Conservation (phyloP, 164 flowering plant species). For the Hamamelis virginiana region DNA sequence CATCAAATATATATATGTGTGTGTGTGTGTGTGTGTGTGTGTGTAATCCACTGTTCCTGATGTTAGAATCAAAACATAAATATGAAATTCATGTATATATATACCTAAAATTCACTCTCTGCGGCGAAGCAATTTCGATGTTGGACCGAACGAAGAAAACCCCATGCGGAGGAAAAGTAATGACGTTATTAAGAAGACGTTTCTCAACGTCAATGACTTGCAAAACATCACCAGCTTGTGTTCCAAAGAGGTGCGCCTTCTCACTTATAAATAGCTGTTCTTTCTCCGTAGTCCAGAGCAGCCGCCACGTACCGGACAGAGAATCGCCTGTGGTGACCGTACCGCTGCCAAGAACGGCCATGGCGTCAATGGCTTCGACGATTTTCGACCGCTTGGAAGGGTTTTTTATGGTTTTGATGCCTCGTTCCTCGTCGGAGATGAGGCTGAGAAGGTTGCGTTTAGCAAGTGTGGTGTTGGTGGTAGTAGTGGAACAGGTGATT, state of each 20-base stretch:
- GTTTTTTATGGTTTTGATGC: slow-evolving; percentile 65
- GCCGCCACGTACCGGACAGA: slow-evolving; percentile 89
- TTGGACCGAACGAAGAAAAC: slow-evolving; percentile 84
- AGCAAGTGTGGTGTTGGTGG: slow-evolving; percentile 34
- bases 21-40: not conserved
- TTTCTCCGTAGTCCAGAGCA: slow-evolving; percentile 98
- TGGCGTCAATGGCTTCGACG: slow-evolving; percentile 59
- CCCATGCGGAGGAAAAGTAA: slow-evolving; percentile 90
- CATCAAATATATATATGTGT: too few relatives aligned
- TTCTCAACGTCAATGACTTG: slow-evolving; percentile 85
- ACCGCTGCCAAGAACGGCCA: slow-evolving; percentile 49
- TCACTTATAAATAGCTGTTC: slow-evolving; percentile 89
- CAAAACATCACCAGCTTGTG: slow-evolving; percentile 80
- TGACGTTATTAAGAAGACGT: slow-evolving; percentile 62
- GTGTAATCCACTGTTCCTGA: not conserved
- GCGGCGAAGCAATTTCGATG: slow-evolving; percentile 67
- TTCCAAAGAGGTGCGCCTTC: slow-evolving; percentile 74
- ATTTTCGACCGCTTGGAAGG: slow-evolving; percentile 53
- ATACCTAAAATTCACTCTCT: slow-evolving; percentile 86
- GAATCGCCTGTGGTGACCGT: slow-evolving; percentile 61
- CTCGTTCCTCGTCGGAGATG: slow-evolving; percentile 81
- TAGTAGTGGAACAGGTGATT: slow-evolving; percentile 32
- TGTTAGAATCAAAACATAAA: not conserved
- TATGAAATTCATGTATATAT: not conserved
- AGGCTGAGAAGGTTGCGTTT: slow-evolving; percentile 63